Evolutionary conservation across 2,329 filamentous ascomycete genomes (phyloP).

Genomic region (Fusarium sambucinum): DNA sequence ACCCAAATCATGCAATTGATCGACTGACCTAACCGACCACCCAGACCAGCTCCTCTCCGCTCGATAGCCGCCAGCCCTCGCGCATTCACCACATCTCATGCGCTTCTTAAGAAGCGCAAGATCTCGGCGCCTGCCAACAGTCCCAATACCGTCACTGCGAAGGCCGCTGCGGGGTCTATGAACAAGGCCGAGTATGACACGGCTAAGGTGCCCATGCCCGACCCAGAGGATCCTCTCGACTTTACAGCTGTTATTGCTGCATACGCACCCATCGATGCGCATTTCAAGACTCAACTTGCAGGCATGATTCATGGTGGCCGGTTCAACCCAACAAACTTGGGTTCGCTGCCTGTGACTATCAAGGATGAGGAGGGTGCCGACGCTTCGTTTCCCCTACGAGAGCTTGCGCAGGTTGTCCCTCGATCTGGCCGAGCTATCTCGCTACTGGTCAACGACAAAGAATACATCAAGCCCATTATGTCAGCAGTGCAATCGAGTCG

Average conservation of each 20-base stretch:
- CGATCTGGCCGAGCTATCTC: slow-evolving; percentile 57
- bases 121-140: slow-evolving; percentile 50
- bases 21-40: slow-evolving; percentile 34
- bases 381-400: slow-evolving; percentile 62
- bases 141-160: slow-evolving; percentile 40
- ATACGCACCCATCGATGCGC: slow-evolving; percentile 56
- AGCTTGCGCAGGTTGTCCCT: slow-evolving; percentile 67
- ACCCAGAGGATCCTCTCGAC: slow-evolving; percentile 61
- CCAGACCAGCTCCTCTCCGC: slow-evolving; percentile 36
- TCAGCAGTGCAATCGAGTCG: slow-evolving; percentile 64
- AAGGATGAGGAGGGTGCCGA: slow-evolving; percentile 48
- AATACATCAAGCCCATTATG: slow-evolving; percentile 66
- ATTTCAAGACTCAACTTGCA: slow-evolving; percentile 60
- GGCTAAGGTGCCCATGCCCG: slow-evolving; percentile 47
- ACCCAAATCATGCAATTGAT: slow-evolving; percentile 15
- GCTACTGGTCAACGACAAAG: slow-evolving; percentile 58
- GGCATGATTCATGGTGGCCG: slow-evolving; percentile 59
- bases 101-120: slow-evolving; percentile 56
- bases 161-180: slow-evolving; percentile 33
- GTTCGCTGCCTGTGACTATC: slow-evolving; percentile 58
- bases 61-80: slow-evolving; percentile 36
- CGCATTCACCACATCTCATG: slow-evolving; percentile 49
- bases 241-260: slow-evolving; percentile 62
- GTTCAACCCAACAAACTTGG: slow-evolving; percentile 65
- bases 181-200: slow-evolving; percentile 39